Evolutionary conservation across 228 moss, liverwort and hornwort genomes (phyloP).

Genomic region (Sphagnum magellanicum): DNA sequence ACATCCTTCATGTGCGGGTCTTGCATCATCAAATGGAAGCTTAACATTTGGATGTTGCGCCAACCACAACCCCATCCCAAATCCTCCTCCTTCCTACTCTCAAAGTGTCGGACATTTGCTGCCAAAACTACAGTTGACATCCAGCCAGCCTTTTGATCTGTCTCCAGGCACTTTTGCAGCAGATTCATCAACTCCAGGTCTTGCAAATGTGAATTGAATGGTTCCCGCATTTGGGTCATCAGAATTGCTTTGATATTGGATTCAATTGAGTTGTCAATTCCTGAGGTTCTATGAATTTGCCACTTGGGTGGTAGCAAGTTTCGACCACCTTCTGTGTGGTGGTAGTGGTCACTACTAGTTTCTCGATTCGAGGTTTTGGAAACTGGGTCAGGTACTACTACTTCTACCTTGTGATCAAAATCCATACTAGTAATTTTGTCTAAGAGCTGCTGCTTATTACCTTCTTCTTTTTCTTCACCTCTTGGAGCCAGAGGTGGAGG

Average conservation of each 20-base stretch:
- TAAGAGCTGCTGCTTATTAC: not conserved
- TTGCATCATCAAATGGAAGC: constrained; percentile 37
- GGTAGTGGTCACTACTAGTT: constrained; percentile 6
- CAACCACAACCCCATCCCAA: constrained; percentile 85
- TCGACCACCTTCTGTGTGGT: not conserved
- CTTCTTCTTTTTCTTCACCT: not conserved
- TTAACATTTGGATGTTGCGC: constrained; percentile 78
- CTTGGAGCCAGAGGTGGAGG: not conserved
- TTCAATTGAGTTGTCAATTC: constrained; percentile 18
- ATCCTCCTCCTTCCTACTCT: constrained; percentile 49
- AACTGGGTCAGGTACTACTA: constrained; percentile 3
- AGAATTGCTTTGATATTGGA: constrained; percentile 33
- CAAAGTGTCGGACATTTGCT: constrained; percentile 56
- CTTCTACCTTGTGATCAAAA: constrained; percentile 24
- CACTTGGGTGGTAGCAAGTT: too few relatives aligned
- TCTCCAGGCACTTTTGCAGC: constrained; percentile 37
- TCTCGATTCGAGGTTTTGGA: constrained; percentile 29
- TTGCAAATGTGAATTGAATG: constrained; percentile 20
- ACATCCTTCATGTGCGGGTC: constrained; percentile 27
- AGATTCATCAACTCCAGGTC: constrained; percentile 32
- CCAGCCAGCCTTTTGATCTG: constrained; percentile 1
- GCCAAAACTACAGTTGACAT: constrained; percentile 32
- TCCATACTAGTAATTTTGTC: constrained; percentile 39
- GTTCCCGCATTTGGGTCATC: constrained; percentile 37
- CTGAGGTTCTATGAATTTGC: not conserved